Evolutionary conservation across 768 basidiomycete genomes (phyloP), one percentile per base, ranked within the genome.

Genomic region (Psilocybe sp.): DNA sequence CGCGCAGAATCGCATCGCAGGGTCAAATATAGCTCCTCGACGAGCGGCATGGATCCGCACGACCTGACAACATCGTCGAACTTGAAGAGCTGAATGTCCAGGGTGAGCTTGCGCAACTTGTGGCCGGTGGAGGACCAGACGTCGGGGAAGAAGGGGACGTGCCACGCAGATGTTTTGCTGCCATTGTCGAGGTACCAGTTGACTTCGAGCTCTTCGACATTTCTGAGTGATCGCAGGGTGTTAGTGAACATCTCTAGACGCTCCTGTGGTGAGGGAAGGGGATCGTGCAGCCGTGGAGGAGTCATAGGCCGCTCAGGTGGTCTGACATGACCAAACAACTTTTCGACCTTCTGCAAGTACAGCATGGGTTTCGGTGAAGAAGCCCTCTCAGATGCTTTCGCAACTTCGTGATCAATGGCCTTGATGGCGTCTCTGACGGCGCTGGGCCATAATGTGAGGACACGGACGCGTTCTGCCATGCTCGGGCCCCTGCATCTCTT

Each of bases 381-480:
- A 19, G 10, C 49, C 52, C 33, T 51, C 36, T 19, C 44, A 35
- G 19, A 5, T 34, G 28, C 15, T 37, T 43, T 41, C 41, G 44
- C 48, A 16, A 41, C 16, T 18, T 49, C 53, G 16, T 44, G 49
- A 35, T 54, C 47, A 5, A 52, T 36, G 15, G 51, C 44, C 32
- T 52, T 39, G 20, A 65, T 54, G n/a, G 61, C 60, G 33, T 65
- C 56, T 36, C 59, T 50, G 12, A 64, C 52, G 1, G 62, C 64
- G 20, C 52, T 43, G 12, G 63, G 64, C 63, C 64, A 66, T n/a
- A 66, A 43, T 4, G 60, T 61, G 32, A 64, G 52, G 14, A 57
- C 50, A 9, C 58, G 60, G 13, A 67, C 60, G 10, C 63, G 61
- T 47, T 53, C 45, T 9, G 59, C 56, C 15, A 60, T 31, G 13